Evolutionary conservation across 306 rosid species (phyloP), one percentile per base, ranked within the genome.

Genomic region (Citrullus amarus): DNA sequence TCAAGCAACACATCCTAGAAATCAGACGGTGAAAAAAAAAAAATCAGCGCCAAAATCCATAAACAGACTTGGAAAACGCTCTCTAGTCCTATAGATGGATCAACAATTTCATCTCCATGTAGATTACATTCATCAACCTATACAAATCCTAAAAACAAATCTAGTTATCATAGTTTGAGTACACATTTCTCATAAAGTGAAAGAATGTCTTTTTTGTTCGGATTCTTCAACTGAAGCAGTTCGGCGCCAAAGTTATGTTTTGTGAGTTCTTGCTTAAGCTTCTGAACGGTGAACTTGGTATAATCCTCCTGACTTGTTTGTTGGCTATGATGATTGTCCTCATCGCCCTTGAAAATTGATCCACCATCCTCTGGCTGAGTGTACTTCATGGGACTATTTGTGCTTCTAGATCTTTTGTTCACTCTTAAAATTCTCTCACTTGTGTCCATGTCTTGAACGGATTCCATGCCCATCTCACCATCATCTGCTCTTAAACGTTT

Each of bases 261-360:
- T 30, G 99, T 96, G 53, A 96, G 92, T 78, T 96, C 99, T 81
- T 91, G 98, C 90, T 91, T 96, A 18, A 96, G 96, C 82, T 87
- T 90, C 84, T 80, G 90, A 11, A 92, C n/a, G 0, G 99, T 96
- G 83, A 96, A 91, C 86, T 84, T 96, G 14, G 80, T 96, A 75
- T 91, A 88, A 50, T 96, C 98, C 69, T 89, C 97, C 75, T 85
- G 83, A 43, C 83, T 89, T 13, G 86, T 80, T 73, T 85, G 92
- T 85, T 86, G 96, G 73, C 99, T 88, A n/a, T 80, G 83, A 71
- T 81, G 82, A 74, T 80, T 86, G n/a, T 92, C 96, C 38, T 90
- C 97, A 6, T 85, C 86, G n/a, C 92, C 97, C 79, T 75, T 85
- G 77, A 86, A 95, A 82, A 81, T 63, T 0, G 99, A 95, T 69